phyloP scores from a whole-genome alignment of 2,329 filamentous ascomycete species.

The Lojkania enalia region DNA sequence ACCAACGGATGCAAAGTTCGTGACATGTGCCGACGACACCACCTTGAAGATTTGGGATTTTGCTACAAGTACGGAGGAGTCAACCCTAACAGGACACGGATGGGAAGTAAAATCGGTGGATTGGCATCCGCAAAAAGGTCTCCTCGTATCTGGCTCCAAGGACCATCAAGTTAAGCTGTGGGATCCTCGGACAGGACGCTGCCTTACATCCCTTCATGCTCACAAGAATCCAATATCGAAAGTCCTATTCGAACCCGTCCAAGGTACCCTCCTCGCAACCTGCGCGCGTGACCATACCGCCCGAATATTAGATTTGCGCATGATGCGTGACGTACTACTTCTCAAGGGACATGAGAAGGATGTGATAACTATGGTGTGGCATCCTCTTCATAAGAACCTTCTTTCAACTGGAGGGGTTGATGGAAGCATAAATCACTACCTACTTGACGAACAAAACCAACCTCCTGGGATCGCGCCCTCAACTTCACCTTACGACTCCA shows the following conservation, averaged over 20 bases:
- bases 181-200: slow-evolving; percentile 91
- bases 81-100: slow-evolving; percentile 85
- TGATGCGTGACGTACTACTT: slow-evolving; percentile 97
- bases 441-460: slow-evolving; percentile 92
- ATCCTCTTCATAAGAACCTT: slow-evolving; percentile 86
- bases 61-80: slow-evolving; percentile 80
- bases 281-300: slow-evolving; percentile 92
- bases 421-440: slow-evolving; percentile 87
- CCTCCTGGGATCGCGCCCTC: slow-evolving; percentile 72
- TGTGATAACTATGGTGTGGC: slow-evolving; percentile 89
- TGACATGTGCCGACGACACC: slow-evolving; percentile 93
- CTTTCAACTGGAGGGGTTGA: slow-evolving; percentile 90
- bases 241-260: slow-evolving; percentile 83
- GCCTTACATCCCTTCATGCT: slow-evolving; percentile 89
- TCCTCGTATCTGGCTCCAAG: slow-evolving; percentile 95
- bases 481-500: slow-evolving; percentile 80
- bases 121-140: slow-evolving; percentile 94
- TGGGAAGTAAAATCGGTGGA: slow-evolving; percentile 98
- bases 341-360: slow-evolving; percentile 96
- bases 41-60: slow-evolving; percentile 97
- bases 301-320: slow-evolving; percentile 89
- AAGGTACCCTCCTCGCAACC: slow-evolving; percentile 84
- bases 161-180: slow-evolving; percentile 97
- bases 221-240: slow-evolving; percentile 98
- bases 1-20: slow-evolving; percentile 92